A percentile compares a stretch with the other conserved stretches of the same genome.
Evolutionary conservation across 2,329 filamentous ascomycete genomes (phyloP).

Genomic region (Microcyclospora pomicola): DNA sequence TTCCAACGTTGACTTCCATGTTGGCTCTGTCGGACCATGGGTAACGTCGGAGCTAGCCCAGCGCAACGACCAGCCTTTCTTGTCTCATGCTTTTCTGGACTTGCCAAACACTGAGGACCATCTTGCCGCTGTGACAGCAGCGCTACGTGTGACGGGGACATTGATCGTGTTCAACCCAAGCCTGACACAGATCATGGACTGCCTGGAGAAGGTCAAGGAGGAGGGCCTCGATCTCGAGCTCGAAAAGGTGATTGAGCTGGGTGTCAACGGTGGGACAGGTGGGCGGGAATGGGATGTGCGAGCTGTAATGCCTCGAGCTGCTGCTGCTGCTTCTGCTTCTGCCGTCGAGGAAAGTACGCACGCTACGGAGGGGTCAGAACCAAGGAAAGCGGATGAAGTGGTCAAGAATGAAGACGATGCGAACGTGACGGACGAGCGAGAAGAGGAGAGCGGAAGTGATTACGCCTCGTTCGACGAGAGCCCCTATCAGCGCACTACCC

Average conservation of each 20-base stretch:
- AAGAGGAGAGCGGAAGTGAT: neutral
- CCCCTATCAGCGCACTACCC: neutral
- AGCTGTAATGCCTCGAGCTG: slow-evolving; percentile 27
- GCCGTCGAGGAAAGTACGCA: slow-evolving; percentile 1
- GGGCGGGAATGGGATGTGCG: slow-evolving; percentile 53
- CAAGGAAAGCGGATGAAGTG: neutral
- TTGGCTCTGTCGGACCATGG: slow-evolving; percentile 52
- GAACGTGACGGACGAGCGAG: neutral
- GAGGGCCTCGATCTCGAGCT: slow-evolving; percentile 42
- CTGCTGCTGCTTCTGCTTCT: slow-evolving; percentile 3
- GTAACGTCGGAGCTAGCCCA: slow-evolving; percentile 38
- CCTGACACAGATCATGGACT: slow-evolving; percentile 62
- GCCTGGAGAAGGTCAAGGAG: slow-evolving; percentile 41
- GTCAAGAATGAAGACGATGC: neutral
- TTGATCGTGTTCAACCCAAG: slow-evolving; percentile 62
- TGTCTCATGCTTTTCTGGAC: slow-evolving; percentile 60
- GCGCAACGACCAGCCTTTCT: slow-evolving; percentile 41
- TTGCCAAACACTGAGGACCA: slow-evolving; percentile 49
- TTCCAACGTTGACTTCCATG: slow-evolving; percentile 58
- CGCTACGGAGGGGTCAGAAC: neutral
- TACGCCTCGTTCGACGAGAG: neutral
- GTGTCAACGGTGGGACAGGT: slow-evolving; percentile 33
- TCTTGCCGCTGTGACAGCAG: slow-evolving; percentile 37
- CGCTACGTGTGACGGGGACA: slow-evolving; percentile 49
- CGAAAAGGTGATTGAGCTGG: slow-evolving; percentile 48